Evolutionary conservation across 2,329 filamentous ascomycete species (phyloP).

Genomic region (Apiospora phragmitis): DNA sequence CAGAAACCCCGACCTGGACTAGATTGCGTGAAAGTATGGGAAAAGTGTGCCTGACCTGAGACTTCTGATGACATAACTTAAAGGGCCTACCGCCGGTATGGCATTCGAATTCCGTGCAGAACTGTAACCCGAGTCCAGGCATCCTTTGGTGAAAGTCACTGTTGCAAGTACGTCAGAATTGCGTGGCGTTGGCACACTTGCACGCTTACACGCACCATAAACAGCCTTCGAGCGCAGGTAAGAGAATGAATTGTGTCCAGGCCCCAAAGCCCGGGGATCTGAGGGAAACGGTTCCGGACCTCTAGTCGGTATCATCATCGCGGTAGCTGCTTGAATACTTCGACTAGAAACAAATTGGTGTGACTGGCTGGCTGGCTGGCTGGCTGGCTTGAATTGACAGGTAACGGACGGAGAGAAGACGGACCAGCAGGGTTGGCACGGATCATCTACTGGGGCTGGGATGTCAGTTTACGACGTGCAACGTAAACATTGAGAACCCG

Average conservation of each 20-base stretch:
- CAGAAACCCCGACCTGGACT: background rate
- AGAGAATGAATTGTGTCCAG: background rate
- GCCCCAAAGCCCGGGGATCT: background rate
- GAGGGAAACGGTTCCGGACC: background rate
- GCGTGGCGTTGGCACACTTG: background rate
- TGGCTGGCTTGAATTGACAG: background rate
- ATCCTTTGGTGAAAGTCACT: background rate
- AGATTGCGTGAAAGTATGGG: background rate
- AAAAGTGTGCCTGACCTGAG: background rate
- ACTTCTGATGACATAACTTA: background rate
- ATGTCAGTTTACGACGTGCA: conserved; percentile 1
- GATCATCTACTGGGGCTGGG: background rate
- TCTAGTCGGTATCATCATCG: background rate
- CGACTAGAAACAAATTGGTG: background rate
- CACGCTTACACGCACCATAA: background rate
- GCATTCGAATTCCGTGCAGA: background rate
- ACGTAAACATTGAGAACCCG: background rate
- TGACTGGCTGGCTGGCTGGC: background rate
- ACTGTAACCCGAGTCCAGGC: background rate
- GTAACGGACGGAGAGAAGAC: background rate
- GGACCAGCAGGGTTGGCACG: conserved; percentile 1
- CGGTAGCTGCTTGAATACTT: background rate
- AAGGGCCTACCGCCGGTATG: background rate
- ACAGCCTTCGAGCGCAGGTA: background rate
- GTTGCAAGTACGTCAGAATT: background rate